phyloP scores from a whole-genome alignment of 129 eudicot genomes.

The Solidago caesia region DNA sequence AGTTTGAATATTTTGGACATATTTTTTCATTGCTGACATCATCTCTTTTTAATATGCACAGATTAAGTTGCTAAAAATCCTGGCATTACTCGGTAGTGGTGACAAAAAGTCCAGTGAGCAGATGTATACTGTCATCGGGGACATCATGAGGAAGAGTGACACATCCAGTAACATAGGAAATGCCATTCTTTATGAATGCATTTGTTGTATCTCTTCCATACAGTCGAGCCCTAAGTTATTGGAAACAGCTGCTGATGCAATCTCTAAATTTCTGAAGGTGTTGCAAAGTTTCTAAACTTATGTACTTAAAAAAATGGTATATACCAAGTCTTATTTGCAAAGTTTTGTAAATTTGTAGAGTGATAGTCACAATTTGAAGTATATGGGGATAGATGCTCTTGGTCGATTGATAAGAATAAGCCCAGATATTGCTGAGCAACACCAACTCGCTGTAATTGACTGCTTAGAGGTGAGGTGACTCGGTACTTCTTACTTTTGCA shows the following conservation, averaged over 20 bases:
- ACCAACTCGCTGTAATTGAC: slow-evolving; percentile 99
- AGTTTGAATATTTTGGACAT: neutral
- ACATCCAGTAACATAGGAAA: slow-evolving; percentile 86
- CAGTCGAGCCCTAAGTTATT: slow-evolving; percentile 77
- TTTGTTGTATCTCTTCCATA: slow-evolving; percentile 86
- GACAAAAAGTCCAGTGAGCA: slow-evolving; percentile 94
- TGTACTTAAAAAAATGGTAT: neutral
- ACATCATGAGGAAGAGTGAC: slow-evolving; percentile 90
- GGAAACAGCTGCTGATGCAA: slow-evolving; percentile 93
- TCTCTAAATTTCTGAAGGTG: slow-evolving; percentile 89
- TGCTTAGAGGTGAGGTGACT: slow-evolving; percentile 85
- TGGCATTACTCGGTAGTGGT: slow-evolving; percentile 82
- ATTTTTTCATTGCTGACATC: neutral
- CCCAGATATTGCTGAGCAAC: slow-evolving; percentile 98
- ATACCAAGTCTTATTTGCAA: slow-evolving; percentile 8
- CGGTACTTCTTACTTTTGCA: neutral
- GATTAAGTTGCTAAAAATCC: slow-evolving; percentile 86
- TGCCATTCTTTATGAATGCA: slow-evolving; percentile 91
- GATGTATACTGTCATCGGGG: slow-evolving; percentile 90
- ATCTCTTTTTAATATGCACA: slow-evolving; percentile 35
- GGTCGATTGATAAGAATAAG: slow-evolving; percentile 86
- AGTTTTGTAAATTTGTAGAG: slow-evolving; percentile 50
- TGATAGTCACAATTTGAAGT: slow-evolving; percentile 91
- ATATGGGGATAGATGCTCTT: slow-evolving; percentile 97
- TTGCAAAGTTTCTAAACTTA: neutral